phyloP scores from a whole-genome alignment of 2,329 filamentous ascomycete species.

The Monilinia laxa region DNA sequence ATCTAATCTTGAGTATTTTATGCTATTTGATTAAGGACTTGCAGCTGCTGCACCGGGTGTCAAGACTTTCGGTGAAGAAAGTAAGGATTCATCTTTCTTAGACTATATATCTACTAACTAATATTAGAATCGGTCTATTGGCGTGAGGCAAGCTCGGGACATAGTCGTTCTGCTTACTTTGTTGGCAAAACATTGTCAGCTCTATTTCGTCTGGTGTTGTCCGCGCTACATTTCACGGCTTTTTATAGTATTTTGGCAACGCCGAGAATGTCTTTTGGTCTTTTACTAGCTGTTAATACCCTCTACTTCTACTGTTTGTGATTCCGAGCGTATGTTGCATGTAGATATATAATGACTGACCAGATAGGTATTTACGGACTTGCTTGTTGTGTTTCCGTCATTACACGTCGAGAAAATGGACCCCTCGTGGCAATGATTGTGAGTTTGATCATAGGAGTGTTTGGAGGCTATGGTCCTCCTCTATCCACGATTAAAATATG shows the following conservation, averaged over 20 bases:
- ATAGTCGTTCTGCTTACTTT: neutral
- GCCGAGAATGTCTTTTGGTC: neutral
- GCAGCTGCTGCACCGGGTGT: constrained; percentile 1
- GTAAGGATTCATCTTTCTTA: constrained; percentile 23
- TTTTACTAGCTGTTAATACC: neutral
- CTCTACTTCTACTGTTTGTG: neutral
- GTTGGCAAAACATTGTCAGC: neutral
- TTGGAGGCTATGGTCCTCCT: neutral
- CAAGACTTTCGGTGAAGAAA: constrained; percentile 7
- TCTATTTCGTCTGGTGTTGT: neutral
- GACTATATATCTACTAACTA: neutral
- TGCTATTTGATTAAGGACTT: neutral
- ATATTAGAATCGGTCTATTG: neutral
- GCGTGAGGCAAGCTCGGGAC: neutral
- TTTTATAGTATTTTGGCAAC: neutral
- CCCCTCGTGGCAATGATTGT: neutral
- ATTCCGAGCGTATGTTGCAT: neutral
- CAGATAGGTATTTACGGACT: neutral
- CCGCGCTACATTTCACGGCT: neutral
- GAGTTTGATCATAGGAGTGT: neutral
- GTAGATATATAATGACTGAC: neutral
- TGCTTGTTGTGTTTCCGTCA: neutral
- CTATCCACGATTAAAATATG: neutral
- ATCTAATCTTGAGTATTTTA: neutral
- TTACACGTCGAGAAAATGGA: neutral